A percentile compares a stretch with the other conserved stretches of the same genome.
Evolutionary conservation across 306 rosid species (phyloP).

Genomic region (Fragaria vesca): DNA sequence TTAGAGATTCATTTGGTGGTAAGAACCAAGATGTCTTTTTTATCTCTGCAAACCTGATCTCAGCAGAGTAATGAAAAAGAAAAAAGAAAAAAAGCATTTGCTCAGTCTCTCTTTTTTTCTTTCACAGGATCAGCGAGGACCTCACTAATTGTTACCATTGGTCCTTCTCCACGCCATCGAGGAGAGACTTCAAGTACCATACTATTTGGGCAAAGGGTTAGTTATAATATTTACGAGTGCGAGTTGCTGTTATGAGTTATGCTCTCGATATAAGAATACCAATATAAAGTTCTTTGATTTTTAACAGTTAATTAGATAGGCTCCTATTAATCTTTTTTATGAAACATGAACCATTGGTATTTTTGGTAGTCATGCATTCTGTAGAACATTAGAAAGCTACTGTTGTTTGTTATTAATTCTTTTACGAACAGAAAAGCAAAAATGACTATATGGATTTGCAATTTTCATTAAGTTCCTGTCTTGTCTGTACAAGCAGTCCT

Average conservation of each 20-base stretch:
- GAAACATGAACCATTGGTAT: background rate
- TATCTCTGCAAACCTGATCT: conserved; percentile 12
- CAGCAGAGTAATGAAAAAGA: background rate
- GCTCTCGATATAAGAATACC: background rate
- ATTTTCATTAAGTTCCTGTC: background rate
- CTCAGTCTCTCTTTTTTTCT: background rate
- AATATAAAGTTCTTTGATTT: background rate
- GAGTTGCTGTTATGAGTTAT: background rate
- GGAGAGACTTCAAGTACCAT: conserved; percentile 98
- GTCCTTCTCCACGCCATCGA: conserved; percentile 98
- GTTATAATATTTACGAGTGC: conserved; percentile 30
- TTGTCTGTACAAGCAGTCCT: background rate
- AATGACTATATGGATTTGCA: background rate
- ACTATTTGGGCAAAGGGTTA: conserved; percentile 91
- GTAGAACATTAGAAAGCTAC: background rate
- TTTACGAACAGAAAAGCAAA: background rate
- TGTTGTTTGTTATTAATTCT: background rate
- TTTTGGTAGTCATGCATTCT: background rate
- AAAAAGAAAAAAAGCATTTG: background rate
- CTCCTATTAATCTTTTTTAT: background rate
- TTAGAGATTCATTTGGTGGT: conserved; percentile 98
- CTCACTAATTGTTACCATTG: conserved; percentile 91
- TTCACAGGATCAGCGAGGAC: conserved; percentile 94
- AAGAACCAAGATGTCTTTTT: conserved; percentile 25
- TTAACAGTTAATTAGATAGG: background rate